Base-by-base conservation (phyloP, 225 moss, liverwort and hornwort species). In the Pseudoscleropodium purum region DNA sequence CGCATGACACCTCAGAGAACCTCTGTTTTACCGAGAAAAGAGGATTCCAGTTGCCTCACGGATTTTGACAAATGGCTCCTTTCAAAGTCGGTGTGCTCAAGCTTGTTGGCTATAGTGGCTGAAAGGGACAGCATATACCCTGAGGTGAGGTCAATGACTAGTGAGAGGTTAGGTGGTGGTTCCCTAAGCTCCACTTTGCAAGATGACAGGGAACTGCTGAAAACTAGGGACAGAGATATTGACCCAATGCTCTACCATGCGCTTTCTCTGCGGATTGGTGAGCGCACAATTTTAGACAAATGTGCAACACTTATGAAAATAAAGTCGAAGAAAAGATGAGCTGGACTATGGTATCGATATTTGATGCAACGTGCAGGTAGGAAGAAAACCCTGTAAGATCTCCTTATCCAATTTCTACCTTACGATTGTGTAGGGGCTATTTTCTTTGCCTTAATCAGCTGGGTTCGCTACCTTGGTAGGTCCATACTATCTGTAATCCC, bases 51-150 rank as follows among this genome's bases (percentile, higher is more conserved):
- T 87, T 84, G 85, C 81, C 77, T 93, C 70, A 82, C 87, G 60
- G 92, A 95, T 64, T 79, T 96, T 57, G 92, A 92, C 24, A 89
- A 84, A 78, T 96, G 95, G 95, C 94, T 96, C 79, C 94, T 97
- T 73, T 92, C 95, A 30, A 91, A 90, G 87, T 73, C 86, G 64
- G 96, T 96, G 43, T 92, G 94, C 79, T 82, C 74, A 85, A 92
- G 86, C 88, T 87, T 96, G 92, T 86, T 92, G 84, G 90, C 90
- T 90, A 63, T 96, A 41, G 91, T 96, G 68, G 61, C 73, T 66
- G 88, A 86, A 90, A 92, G 98, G 75, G 94, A 95, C 81, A 66
- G 83, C 74, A 79, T 95, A 34, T 98, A 96, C 88, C 89, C 92
- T 51, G 93, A 89, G 75, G 85, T 91, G 83, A 86, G 82, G 75